Base-by-base conservation (phyloP, 345 rosid species). In the Melastoma malabathricum region DNA sequence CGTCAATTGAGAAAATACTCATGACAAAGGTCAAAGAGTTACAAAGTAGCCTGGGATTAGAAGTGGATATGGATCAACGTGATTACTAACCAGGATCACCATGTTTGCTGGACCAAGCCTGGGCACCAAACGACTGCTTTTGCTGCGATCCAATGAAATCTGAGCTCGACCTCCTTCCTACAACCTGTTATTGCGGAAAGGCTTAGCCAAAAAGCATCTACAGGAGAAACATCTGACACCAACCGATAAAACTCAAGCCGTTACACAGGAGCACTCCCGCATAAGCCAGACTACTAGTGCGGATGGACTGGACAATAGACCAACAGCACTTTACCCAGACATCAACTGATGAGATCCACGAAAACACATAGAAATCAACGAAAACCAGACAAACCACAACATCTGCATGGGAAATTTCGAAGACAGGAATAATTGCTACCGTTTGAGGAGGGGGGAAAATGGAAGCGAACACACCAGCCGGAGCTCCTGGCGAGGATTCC, bases 361-460 rank as follows among this genome's bases (percentile, higher is more conserved):
- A 34, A 34, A 34, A 34, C 10, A 34, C 41, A 34, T 29, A 7
- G 10, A 29, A 29, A 29, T 29, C 38, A 10, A 34, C 41, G 12
- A 6, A 34, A 10, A 1, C 25, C 4, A 10, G 19, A 18, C 51
- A 18, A 48, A 18, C 3, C 15, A 15, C 41, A 51, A 51, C 15
- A 31, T n/a, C 10, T 4, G 18, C 38, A 38, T n/a, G 17, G 14
- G 34, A 46, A n/a, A 48, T 20, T 3, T 46, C 3, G 56, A 18
- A 34, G 43, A n/a, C 55, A 50, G 62, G 22, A 18, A 10, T 44
- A 44, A 48, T 10, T 3, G 23, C 59, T 73, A 81, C 93, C 74
- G 62, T 60, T 4, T 79, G 63, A 18, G 81, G 80, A 48, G 72
- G 81, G 52, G 86, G 67, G 50, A 84, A 80, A 49, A 88, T 80